phyloP scores from a whole-genome alignment of 352 stramenopile genomes.

The Sclerospora graminicola region DNA sequence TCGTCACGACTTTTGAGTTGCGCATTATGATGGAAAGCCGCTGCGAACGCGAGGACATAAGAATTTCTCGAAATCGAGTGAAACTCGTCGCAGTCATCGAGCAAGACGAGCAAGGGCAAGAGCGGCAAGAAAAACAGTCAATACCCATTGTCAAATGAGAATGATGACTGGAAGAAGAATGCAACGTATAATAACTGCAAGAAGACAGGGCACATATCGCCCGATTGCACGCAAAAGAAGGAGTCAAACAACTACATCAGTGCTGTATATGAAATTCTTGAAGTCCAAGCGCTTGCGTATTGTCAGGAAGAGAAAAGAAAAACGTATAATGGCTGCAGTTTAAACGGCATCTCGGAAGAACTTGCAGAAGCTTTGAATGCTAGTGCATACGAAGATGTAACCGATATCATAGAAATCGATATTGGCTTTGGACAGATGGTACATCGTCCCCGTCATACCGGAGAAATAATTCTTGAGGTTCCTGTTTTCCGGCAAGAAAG shows the following conservation, averaged over 20 bases:
- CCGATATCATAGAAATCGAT: slow-evolving; percentile 1
- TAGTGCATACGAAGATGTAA: not conserved
- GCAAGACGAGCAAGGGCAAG: not conserved
- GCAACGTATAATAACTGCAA: slow-evolving; percentile 10
- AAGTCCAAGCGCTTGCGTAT: not conserved
- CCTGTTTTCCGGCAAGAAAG: too few relatives aligned
- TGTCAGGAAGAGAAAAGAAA: not conserved
- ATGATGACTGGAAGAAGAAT: slow-evolving; percentile 9
- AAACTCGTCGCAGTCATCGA: not conserved
- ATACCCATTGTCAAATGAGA: too few relatives aligned
- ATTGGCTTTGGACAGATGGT: not conserved
- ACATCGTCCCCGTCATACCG: not conserved
- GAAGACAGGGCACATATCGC: not conserved
- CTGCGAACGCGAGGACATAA: not conserved
- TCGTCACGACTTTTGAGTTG: slow-evolving; percentile 7
- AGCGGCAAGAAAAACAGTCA: too few relatives aligned
- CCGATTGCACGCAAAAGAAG: not conserved
- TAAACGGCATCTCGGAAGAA: slow-evolving; percentile 3
- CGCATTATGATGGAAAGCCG: slow-evolving; percentile 6
- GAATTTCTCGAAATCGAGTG: too few relatives aligned
- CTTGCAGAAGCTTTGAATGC: not conserved
- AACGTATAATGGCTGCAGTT: slow-evolving; percentile 1
- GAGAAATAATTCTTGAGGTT: not conserved
- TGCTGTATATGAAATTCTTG: not conserved
- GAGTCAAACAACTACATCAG: not conserved